Base-by-base conservation (phyloP, 2,329 filamentous ascomycete genomes). In the Epichloe aotearoae region DNA sequence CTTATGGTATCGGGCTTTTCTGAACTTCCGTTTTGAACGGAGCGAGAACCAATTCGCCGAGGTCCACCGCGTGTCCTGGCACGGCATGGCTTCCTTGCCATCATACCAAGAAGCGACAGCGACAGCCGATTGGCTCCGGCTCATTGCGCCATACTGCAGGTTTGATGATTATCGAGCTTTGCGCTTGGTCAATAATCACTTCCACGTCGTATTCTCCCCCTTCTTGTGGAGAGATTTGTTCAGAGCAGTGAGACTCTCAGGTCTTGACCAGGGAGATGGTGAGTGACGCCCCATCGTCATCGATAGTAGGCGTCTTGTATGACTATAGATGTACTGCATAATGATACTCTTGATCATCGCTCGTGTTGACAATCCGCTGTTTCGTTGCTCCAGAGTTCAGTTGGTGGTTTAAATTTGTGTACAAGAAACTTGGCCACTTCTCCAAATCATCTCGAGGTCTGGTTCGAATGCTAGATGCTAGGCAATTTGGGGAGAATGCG, bases 191-290 rank as follows among this genome's bases (percentile, higher is more conserved):
- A 71, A 66, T 46, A 62, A 57, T 40, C 69, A 65, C 10, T 78
- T 76, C 56, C 70, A 73, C 64, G 51, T 56, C 41, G 61, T 70
- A 19, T 80, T 81, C 57, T 72, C 72, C 73, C 75, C 75, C 19
- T 69, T 66, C 4, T 62, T 80, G 17, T 81, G 77, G 77, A 65
- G 66, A 53, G 71, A 79, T 57, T 67, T 76, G 11, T 58, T 79
- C 17, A 57, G 62, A 17, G 60, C 66, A 1, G 64, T 66, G 23
- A 64, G 68, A 53, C 59, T 54, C 1, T 61, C 70, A 8, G 69
- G 70, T 5, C 58, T 74, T 23, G 66, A 72, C 51, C 68, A 69
- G 12, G 68, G 67, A 55, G 63, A 73, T 59, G 73, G 74, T 75
- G 52, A 67, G 70, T 61, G 10, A 23, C 15, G 17, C 17, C 44